Evolutionary conservation across 1,284 basidiomycete species (phyloP).

Genomic region (Lignosus rhinocerotis): DNA sequence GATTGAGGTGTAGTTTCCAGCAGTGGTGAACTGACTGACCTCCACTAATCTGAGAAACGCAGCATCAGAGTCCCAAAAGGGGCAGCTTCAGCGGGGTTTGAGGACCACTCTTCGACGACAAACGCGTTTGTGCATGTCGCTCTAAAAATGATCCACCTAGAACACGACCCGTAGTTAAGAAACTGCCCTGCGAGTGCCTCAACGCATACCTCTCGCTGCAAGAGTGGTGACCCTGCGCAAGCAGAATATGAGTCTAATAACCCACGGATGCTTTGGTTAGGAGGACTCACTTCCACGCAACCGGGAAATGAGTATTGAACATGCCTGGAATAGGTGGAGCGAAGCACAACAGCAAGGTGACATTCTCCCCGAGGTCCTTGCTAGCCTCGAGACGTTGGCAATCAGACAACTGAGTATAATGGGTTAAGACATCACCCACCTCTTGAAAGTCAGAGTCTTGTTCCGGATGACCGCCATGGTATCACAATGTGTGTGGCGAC

Average conservation of each 20-base stretch:
- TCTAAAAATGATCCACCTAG: background rate
- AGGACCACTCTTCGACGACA: background rate
- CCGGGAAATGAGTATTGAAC: background rate
- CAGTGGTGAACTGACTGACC: background rate
- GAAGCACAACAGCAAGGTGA: conserved; percentile 1
- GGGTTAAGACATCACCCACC: too few species aligned
- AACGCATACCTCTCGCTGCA: background rate
- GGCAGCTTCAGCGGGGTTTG: background rate
- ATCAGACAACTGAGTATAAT: too few species aligned
- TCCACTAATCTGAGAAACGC: background rate
- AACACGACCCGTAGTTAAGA: background rate
- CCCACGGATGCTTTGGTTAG: too few species aligned
- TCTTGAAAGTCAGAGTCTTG: too few species aligned
- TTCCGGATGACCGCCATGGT: too few species aligned
- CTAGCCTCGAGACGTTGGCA: background rate
- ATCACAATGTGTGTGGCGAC: too few species aligned
- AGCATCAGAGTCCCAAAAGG: background rate
- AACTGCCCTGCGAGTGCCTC: background rate
- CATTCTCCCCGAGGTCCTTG: background rate
- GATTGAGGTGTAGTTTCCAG: background rate
- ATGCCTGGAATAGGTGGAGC: background rate
- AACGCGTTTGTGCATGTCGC: background rate
- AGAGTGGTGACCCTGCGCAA: background rate
- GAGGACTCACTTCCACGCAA: background rate
- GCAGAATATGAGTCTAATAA: too few species aligned